Evolutionary conservation across 345 rosid genomes (phyloP).

Genomic region (Cardamine occulta): DNA sequence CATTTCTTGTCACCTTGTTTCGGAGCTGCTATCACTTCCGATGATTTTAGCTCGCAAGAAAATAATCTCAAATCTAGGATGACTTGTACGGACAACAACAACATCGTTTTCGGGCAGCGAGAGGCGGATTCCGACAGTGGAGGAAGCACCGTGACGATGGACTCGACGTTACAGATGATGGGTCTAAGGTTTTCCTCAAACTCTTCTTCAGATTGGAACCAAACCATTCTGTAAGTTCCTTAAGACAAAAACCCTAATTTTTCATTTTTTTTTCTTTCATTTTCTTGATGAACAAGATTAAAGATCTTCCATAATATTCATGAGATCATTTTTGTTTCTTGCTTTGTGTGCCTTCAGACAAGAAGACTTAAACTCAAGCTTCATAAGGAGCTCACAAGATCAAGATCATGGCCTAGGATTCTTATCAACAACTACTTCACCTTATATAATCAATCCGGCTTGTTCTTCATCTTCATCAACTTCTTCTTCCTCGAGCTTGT

Average conservation of each 20-base stretch:
- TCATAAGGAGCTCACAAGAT: constrained; percentile 43
- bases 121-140: constrained; percentile 50
- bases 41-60: constrained; percentile 38
- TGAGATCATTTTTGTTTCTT: constrained; percentile 11
- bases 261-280: background rate
- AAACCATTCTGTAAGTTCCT: constrained; percentile 37
- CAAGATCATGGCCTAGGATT: constrained; percentile 41
- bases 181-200: constrained; percentile 46
- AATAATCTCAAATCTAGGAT: constrained; percentile 39
- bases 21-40: constrained; percentile 32
- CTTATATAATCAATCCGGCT: constrained; percentile 34
- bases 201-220: constrained; percentile 44
- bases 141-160: constrained; percentile 48
- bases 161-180: constrained; percentile 46
- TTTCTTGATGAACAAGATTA: constrained; percentile 19
- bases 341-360: constrained; percentile 41
- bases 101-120: constrained; percentile 38
- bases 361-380: constrained; percentile 59
- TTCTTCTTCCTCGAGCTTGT: constrained; percentile 50
- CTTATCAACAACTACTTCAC: constrained; percentile 39
- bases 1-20: constrained; percentile 44
- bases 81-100: constrained; percentile 39
- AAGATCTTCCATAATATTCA: constrained; percentile 22
- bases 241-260: constrained; percentile 15
- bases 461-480: constrained; percentile 45